Evolutionary conservation across 2,329 filamentous ascomycete species (phyloP), one percentile per base, ranked within the genome.

Genomic region (Botrytis hyacinthi): DNA sequence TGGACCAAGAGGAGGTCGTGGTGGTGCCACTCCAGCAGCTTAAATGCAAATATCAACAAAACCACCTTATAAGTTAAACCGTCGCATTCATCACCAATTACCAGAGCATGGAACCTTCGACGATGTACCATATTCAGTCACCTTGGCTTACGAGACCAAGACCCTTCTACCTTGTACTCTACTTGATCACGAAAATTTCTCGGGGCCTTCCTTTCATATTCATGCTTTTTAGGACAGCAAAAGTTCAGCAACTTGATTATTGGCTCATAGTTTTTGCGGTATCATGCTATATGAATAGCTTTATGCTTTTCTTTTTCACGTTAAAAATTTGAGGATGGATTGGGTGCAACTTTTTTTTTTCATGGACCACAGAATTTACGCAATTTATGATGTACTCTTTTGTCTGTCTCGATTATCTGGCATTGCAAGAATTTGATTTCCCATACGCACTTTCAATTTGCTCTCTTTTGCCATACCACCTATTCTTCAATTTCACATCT

Each of bases 1-100:
- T 73, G 89, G 89, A 78, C 85, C 87, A 79, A 85, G 89, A 76
- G 89, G 89, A 73, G 89, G 92, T 77, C 90, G 92, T 76, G 87
- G 85, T 75, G 87, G 85, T 75, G 83, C 73, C 48, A 71, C 70
- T 70, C 77, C 76, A 72, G 59, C 77, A 48, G 62, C 77, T 35
- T 68, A 68, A 61, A 60, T 69, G 37, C 57, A 46, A 40, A 59
- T 37, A 48, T 59, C 51, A 60, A 69, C 46, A 66, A 57, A 32
- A 12, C 29, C 66, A 32, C 35, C 44, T 57, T 29, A 10, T 18
- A 35, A 51, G 51, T 29, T 54, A 72, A 72, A 42, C 69, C 71
- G 71, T 72, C 71, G 63, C 18, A 59, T 69, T 60, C 63, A 72
- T 69, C 35, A 54, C 44, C 48, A 29, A 46, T 51, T 14, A 18